Conservation (phyloP, 805 yeast genomes). For the Cyberlindnera xylosilytica region DNA sequence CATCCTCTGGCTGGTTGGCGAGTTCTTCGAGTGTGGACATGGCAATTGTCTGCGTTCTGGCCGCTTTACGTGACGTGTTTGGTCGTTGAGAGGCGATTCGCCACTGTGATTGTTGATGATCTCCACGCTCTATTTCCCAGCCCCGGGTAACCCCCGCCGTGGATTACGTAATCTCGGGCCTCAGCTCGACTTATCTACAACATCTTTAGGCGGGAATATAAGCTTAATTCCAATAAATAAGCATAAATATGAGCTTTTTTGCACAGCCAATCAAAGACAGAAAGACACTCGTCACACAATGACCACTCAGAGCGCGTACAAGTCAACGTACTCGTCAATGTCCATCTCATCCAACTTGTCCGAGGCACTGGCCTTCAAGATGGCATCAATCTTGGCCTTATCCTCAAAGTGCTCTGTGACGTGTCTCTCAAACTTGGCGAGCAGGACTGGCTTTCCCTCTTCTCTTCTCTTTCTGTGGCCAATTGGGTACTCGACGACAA, state of each 20-base stretch:
- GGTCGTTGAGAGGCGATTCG: background rate
- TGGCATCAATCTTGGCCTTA: conserved; percentile 34
- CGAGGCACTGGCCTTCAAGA: conserved; percentile 34
- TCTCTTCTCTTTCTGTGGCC: conserved; percentile 58
- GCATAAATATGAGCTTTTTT: no score
- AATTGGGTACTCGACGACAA: conserved; percentile 52
- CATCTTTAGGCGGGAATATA: no score
- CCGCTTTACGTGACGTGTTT: background rate
- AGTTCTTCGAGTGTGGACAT: conserved; percentile 85
- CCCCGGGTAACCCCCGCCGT: conserved; percentile 4
- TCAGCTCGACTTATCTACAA: no score
- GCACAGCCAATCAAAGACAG: no score
- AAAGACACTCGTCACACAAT: no score
- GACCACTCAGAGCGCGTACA: conserved; percentile 33
- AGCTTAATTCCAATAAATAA: no score
- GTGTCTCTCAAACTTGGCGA: conserved; percentile 50
- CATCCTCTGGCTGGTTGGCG: conserved; percentile 44
- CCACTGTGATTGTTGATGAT: conserved; percentile 1
- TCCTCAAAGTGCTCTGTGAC: conserved; percentile 41
- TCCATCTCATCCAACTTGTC: conserved; percentile 38
- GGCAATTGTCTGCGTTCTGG: background rate
- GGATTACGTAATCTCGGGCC: background rate
- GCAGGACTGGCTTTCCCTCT: conserved; percentile 55
- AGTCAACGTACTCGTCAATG: conserved; percentile 46
- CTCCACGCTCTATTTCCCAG: background rate